A percentile compares a stretch with the other conserved stretches of the same genome.
Conservation (phyloP, 2,329 filamentous ascomycete genomes). For the Arthroderma sp. region DNA sequence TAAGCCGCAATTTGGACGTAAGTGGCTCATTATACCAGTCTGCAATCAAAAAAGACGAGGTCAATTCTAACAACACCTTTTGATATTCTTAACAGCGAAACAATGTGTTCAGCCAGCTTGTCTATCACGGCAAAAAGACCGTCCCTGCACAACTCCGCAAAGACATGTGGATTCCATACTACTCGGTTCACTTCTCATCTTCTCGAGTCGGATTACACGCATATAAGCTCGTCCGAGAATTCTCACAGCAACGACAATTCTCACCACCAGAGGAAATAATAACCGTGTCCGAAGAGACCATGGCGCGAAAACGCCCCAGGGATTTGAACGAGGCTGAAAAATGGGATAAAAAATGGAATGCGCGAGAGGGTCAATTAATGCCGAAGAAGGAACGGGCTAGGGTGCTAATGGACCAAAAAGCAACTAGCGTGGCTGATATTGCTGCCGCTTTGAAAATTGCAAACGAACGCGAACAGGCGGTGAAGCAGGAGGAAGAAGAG, state of each 20-base stretch:
- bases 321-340: conserved; percentile 27
- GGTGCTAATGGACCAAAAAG: conserved; percentile 50
- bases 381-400: conserved; percentile 38
- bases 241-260: conserved; percentile 45
- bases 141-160: conserved; percentile 44
- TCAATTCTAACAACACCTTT: conserved; percentile 1
- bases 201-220: conserved; percentile 39
- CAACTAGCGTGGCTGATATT: conserved; percentile 48
- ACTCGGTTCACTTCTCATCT: conserved; percentile 43
- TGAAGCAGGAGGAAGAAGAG: conserved; percentile 8
- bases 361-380: conserved; percentile 32
- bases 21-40: conserved; percentile 10
- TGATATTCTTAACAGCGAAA: conserved; percentile 29
- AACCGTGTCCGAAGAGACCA: conserved; percentile 31
- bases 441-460: conserved; percentile 43
- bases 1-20: conserved; percentile 44
- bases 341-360: conserved; percentile 26
- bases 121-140: conserved; percentile 52
- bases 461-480: conserved; percentile 16
- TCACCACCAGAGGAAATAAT: conserved; percentile 34
- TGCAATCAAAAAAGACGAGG: conserved; percentile 1
- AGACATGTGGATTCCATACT: conserved; percentile 51
- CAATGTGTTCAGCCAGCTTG: conserved; percentile 42
- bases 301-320: conserved; percentile 26
- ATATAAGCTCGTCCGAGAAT: conserved; percentile 47